Conservation (phyloP, 129 eudicot genomes). For the Pseudognaphalium luteoalbum region DNA sequence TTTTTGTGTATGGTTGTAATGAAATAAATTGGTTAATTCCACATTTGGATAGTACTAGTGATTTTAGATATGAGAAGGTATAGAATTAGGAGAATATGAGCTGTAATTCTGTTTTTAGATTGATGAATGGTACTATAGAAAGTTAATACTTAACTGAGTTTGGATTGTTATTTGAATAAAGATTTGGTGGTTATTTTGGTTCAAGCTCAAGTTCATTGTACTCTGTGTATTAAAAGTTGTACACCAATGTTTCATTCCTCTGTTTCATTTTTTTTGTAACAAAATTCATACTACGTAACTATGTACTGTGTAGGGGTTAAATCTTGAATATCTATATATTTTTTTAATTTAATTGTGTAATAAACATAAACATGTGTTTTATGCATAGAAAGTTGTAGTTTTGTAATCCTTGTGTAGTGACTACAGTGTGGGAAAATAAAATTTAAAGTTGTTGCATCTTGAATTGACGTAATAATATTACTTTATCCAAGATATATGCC, state of each 20-base stretch:
- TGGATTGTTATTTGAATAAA: not conserved
- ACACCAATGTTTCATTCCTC: not conserved
- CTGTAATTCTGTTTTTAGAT: slow-evolving; percentile 1
- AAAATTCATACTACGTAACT: not conserved
- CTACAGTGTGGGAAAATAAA: too few species aligned
- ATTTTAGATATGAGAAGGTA: not conserved
- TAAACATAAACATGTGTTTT: not conserved
- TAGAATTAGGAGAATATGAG: not conserved
- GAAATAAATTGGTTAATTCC: not conserved
- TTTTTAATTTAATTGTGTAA: not conserved
- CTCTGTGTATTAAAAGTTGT: not conserved
- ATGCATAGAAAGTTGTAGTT: not conserved
- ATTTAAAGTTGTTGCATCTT: too few species aligned
- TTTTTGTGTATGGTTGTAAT: slow-evolving; percentile 14
- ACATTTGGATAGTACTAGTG: not conserved
- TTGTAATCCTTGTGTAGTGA: too few species aligned
- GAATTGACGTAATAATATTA: too few species aligned
- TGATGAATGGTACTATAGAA: not conserved
- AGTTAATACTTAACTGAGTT: not conserved
- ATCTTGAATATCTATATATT: not conserved
- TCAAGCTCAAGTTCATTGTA: not conserved
- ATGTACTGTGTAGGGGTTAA: not conserved
- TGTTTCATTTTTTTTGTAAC: too few species aligned
- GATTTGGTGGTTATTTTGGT: not conserved
- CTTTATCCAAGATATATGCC: too few species aligned